Conservation (phyloP, 2,329 filamentous ascomycete species). For the Alternaria ventricosa region DNA sequence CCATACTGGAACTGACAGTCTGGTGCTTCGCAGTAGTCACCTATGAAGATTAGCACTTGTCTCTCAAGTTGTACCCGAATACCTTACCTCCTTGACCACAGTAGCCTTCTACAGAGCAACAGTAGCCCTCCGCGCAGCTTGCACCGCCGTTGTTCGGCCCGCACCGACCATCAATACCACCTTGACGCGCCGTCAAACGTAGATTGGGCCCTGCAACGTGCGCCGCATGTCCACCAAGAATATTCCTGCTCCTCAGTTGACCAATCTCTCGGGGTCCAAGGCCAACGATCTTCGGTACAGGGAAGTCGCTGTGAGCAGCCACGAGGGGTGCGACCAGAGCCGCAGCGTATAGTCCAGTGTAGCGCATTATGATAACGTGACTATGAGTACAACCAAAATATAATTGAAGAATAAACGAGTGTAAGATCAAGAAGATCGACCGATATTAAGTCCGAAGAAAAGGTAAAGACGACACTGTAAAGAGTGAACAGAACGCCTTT, state of each 20-base stretch:
- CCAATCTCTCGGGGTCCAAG: constrained; percentile 27
- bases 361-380: constrained; percentile 34
- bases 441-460: constrained; percentile 2
- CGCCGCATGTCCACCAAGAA: constrained; percentile 22
- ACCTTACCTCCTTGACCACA: constrained; percentile 35
- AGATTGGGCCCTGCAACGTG: constrained; percentile 20
- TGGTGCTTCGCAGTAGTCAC: constrained; percentile 64
- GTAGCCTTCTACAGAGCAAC: constrained; percentile 39
- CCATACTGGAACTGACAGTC: constrained; percentile 67
- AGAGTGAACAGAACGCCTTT: constrained; percentile 22
- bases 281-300: constrained; percentile 44
- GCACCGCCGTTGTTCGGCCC: constrained; percentile 35
- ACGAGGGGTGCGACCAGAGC: constrained; percentile 39
- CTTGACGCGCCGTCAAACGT: constrained; percentile 38
- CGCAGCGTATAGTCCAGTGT: constrained; percentile 36
- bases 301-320: constrained; percentile 38
- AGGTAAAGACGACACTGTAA: constrained; percentile 11
- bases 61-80: not conserved
- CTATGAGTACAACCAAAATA: not conserved
- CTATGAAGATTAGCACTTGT: not conserved
- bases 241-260: constrained; percentile 33
- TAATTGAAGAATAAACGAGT: constrained; percentile 6
- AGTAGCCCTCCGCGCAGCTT: constrained; percentile 42
- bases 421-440: constrained; percentile 4
- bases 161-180: constrained; percentile 41